These are phyloP conservation scores for Oenanthe javanica DNA, from an alignment of 140 eudicot genomes.

Conservation along the genomic window DNA sequence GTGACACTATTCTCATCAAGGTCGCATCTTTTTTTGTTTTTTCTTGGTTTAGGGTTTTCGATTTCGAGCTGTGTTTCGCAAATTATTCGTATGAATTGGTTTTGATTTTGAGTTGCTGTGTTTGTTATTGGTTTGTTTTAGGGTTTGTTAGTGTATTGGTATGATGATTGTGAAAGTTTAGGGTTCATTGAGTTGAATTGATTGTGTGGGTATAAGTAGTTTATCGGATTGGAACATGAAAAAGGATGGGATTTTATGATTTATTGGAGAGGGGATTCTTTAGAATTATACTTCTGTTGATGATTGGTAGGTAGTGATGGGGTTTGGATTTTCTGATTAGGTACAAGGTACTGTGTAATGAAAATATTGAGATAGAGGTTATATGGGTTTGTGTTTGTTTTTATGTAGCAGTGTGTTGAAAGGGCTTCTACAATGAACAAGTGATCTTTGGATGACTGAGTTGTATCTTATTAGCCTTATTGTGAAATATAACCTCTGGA, in stretches of 20 bases:
- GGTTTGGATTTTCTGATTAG: neutral
- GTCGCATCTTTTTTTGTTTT: neutral
- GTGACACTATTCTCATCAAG: slow-evolving; percentile 46
- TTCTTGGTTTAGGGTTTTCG: neutral
- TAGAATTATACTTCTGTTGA: neutral
- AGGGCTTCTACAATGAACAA: neutral
- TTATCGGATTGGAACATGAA: neutral
- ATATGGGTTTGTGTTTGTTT: neutral
- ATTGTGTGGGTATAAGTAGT: neutral
- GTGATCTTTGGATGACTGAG: neutral
- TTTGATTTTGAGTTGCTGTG: neutral
- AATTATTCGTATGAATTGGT: no score
- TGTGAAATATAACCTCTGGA: no score
- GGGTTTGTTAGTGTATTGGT: neutral
- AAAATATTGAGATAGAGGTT: neutral
- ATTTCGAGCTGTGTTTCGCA: neutral
- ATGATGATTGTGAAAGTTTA: neutral
- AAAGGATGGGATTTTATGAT: neutral
- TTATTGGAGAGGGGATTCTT: neutral
- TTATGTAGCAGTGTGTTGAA: neutral
- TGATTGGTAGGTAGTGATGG: neutral
- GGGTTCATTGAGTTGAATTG: neutral
- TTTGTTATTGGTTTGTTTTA: neutral
- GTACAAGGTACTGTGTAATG: neutral
- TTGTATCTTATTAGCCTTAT: neutral